Percentiles rank a stretch among this genome's conserved stretches.
Conservation (phyloP, 1,284 basidiomycete genomes). For the Heliocybe sulcata region DNA sequence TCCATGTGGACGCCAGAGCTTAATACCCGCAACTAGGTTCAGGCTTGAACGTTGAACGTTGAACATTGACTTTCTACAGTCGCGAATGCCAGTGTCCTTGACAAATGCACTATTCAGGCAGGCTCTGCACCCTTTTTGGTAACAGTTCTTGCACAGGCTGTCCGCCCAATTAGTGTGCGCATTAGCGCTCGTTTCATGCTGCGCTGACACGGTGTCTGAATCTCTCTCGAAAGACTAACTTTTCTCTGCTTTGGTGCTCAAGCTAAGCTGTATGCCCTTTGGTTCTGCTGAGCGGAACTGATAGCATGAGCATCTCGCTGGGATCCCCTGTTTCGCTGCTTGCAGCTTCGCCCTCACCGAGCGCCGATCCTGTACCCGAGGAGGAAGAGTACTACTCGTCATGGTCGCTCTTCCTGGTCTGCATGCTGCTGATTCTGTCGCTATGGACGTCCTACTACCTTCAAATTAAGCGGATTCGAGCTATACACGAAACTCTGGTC, state of each 20-base stretch:
- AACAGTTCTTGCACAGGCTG: too few relatives aligned
- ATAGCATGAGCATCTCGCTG: neutral
- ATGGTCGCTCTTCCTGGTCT: constrained; percentile 93
- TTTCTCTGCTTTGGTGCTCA: neutral
- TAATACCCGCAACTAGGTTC: too few relatives aligned
- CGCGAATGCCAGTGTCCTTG: too few relatives aligned
- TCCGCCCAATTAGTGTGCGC: too few relatives aligned
- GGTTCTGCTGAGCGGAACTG: neutral
- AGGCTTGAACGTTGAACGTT: too few relatives aligned
- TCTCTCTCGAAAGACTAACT: too few relatives aligned
- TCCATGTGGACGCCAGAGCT: too few relatives aligned
- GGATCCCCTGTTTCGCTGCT: constrained; percentile 5
- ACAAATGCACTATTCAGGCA: too few relatives aligned
- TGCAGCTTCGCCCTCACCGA: constrained; percentile 11
- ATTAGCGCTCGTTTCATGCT: too few relatives aligned
- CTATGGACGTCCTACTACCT: constrained; percentile 98
- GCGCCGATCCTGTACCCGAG: constrained; percentile 39
- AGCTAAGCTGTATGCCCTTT: neutral
- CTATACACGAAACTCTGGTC: constrained; percentile 95
- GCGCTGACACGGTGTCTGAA: too few relatives aligned
- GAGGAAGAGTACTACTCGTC: constrained; percentile 91
- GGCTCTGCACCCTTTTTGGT: too few relatives aligned
- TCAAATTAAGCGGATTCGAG: constrained; percentile 92
- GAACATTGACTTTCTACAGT: too few relatives aligned
- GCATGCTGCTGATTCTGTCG: constrained; percentile 88